Evolutionary conservation across 2,329 filamentous ascomycete species (phyloP).

Genomic region (Fusarium drepaniforme): DNA sequence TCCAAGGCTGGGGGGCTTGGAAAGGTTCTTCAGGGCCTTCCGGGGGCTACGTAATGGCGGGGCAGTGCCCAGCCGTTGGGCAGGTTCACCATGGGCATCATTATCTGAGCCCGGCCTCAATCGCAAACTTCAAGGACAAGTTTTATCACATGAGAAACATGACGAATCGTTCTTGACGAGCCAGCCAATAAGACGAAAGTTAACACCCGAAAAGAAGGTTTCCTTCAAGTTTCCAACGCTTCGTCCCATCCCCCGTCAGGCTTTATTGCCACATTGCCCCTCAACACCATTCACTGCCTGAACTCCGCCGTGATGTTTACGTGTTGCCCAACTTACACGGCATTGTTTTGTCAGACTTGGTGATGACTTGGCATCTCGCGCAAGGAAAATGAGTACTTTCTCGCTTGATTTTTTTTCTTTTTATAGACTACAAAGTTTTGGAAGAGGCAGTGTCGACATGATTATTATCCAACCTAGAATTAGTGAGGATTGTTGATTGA

Average conservation of each 20-base stretch:
- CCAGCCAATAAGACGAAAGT: neutral
- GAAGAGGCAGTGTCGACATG: neutral
- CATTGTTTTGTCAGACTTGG: neutral
- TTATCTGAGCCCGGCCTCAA: neutral
- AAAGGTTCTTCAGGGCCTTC: slow-evolving; percentile 21
- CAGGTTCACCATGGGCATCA: slow-evolving; percentile 1
- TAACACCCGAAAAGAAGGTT: neutral
- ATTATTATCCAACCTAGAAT: neutral
- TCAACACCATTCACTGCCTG: neutral
- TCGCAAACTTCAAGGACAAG: neutral
- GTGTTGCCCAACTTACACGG: neutral
- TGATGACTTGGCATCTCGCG: neutral
- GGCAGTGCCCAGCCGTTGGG: slow-evolving; percentile 42
- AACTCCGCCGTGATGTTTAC: slow-evolving; percentile 4
- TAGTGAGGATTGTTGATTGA: neutral
- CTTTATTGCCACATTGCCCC: slow-evolving; percentile 2
- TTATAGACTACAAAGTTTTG: neutral
- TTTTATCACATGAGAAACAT: slow-evolving; percentile 8
- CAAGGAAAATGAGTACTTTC: neutral
- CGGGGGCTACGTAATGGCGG: slow-evolving; percentile 53
- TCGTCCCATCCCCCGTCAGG: neutral
- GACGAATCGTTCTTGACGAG: neutral
- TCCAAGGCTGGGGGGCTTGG: neutral
- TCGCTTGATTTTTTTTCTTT: neutral
- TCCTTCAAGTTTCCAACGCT: neutral